A percentile compares a stretch with the other conserved stretches of the same genome.
Conservation (phyloP, 73 alveolate species). For the Tetrahymena thermophila region DNA sequence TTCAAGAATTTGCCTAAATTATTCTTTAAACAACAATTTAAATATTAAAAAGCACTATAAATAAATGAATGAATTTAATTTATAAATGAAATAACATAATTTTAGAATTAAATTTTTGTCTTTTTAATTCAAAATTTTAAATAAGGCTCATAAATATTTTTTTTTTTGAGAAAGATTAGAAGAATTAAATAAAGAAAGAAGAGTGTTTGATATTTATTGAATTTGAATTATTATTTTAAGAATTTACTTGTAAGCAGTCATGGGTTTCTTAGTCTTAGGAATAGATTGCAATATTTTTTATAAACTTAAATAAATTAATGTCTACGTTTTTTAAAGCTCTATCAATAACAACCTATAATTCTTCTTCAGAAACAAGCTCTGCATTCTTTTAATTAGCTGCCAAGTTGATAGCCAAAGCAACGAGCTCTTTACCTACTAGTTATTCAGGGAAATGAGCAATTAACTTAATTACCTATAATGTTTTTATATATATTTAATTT, state of each 20-base stretch:
- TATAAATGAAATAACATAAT: too few species aligned
- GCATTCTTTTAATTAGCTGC: conserved; percentile 89
- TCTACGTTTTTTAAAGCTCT: conserved; percentile 90
- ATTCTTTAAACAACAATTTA: not conserved
- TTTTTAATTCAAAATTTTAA: too few species aligned
- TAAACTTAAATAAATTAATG: conserved; percentile 79
- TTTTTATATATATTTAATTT: too few species aligned
- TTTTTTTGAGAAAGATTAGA: too few species aligned
- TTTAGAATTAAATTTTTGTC: too few species aligned
- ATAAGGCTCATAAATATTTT: too few species aligned
- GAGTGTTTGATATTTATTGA: too few species aligned
- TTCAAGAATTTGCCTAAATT: not conserved
- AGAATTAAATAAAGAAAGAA: too few species aligned
- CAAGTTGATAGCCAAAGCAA: conserved; percentile 90
- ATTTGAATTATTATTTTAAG: conserved; percentile 11
- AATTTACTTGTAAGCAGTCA: conserved; percentile 1
- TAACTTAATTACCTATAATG: conserved; percentile 36
- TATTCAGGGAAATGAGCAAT: conserved; percentile 95
- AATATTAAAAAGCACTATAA: too few species aligned
- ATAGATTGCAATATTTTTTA: conserved; percentile 74
- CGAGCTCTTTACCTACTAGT: conserved; percentile 88
- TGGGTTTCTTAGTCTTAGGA: conserved; percentile 55
- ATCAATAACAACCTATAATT: conserved; percentile 76
- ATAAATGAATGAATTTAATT: too few species aligned
- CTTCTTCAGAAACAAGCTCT: conserved; percentile 86